Evolutionary conservation across 306 rosid species (phyloP), one percentile per base, ranked within the genome.

Genomic region (Rosa persica): DNA sequence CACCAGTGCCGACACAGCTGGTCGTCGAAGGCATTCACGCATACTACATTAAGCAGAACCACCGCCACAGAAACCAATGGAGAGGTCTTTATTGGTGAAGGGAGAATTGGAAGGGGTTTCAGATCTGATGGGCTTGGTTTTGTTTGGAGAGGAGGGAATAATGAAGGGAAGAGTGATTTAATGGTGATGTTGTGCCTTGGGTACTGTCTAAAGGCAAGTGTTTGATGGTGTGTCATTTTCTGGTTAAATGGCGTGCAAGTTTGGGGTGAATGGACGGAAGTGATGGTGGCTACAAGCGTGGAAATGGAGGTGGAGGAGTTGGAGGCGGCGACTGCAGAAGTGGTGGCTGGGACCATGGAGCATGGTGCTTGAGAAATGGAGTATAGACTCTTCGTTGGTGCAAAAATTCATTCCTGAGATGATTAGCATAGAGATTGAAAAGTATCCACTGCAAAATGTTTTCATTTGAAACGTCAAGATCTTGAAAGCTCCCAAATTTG

Each of bases 211-310:
- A 61, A 48, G 47, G 76, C 4, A 16, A 52, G 49, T 30, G 81
- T 75, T 49, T 38, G 91, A 44, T 67, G 71, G 78, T 20, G 46
- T 22, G 87, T 88, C 87, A 34, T 47, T 81, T 76, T 83, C 86
- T 54, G 47, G 74, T 79, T 82, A 87, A 70, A 58, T 27, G 6
- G 22, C 42, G 70, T 64, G 78, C 83, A 70, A 43, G 81, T 80
- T 77, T 17, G 34, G 3, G 61, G 44, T 4, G 1, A 23, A 39
- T 20, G 55, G 73, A 73, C 77, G 80, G 80, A n/a, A n/a, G n/a
- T n/a, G n/a, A n/a, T n/a, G n/a, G n/a, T n/a, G n/a, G n/a, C n/a
- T n/a, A n/a, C n/a, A n/a, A n/a, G n/a, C n/a, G n/a, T n/a, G n/a
- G n/a, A n/a, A n/a, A n/a, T n/a, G n/a, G n/a, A n/a, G n/a, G n/a